A percentile compares a stretch with the other conserved stretches of the same genome.
Evolutionary conservation across 352 stramenopile genomes (phyloP).

Genomic region (Phytophthora tentaculata): DNA sequence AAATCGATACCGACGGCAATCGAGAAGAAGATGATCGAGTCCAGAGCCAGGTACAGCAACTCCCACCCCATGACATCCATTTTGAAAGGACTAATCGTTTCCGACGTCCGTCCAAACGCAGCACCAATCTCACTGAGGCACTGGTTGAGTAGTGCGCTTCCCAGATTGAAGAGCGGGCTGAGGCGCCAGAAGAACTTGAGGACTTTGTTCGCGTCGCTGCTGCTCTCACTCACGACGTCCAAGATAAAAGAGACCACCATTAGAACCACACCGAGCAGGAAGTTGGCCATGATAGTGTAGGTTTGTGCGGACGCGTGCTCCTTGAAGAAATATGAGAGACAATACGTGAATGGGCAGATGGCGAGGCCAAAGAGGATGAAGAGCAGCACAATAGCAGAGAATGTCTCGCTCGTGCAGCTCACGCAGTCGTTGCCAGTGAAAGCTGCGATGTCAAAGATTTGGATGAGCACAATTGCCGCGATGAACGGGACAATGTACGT

Average conservation of each 20-base stretch:
- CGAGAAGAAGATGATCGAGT: slow-evolving; percentile 32
- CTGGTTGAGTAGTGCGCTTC: slow-evolving; percentile 47
- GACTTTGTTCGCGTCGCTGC: slow-evolving; percentile 49
- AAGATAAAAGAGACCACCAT: slow-evolving; percentile 69
- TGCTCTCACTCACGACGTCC: slow-evolving; percentile 46
- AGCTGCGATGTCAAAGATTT: slow-evolving; percentile 52
- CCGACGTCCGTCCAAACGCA: slow-evolving; percentile 27
- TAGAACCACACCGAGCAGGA: slow-evolving; percentile 60
- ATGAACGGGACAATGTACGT: slow-evolving; percentile 85
- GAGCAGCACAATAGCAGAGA: slow-evolving; percentile 52
- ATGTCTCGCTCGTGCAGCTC: slow-evolving; percentile 52
- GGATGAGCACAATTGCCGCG: slow-evolving; percentile 53
- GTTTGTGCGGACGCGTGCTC: slow-evolving; percentile 64
- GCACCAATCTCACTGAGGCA: slow-evolving; percentile 40
- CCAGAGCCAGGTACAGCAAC: slow-evolving; percentile 49
- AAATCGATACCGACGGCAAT: slow-evolving; percentile 49
- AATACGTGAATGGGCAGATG: slow-evolving; percentile 66
- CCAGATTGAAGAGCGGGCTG: slow-evolving; percentile 60
- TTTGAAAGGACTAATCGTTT: slow-evolving; percentile 50
- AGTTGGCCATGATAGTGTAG: slow-evolving; percentile 72
- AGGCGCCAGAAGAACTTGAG: slow-evolving; percentile 81
- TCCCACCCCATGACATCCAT: slow-evolving; percentile 64
- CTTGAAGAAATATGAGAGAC: slow-evolving; percentile 66
- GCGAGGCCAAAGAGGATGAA: slow-evolving; percentile 67
- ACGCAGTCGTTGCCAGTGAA: slow-evolving; percentile 59